Evolutionary conservation across 805 yeast species (phyloP), one percentile per base, ranked within the genome.

Genomic region (Starmerella geochares): DNA sequence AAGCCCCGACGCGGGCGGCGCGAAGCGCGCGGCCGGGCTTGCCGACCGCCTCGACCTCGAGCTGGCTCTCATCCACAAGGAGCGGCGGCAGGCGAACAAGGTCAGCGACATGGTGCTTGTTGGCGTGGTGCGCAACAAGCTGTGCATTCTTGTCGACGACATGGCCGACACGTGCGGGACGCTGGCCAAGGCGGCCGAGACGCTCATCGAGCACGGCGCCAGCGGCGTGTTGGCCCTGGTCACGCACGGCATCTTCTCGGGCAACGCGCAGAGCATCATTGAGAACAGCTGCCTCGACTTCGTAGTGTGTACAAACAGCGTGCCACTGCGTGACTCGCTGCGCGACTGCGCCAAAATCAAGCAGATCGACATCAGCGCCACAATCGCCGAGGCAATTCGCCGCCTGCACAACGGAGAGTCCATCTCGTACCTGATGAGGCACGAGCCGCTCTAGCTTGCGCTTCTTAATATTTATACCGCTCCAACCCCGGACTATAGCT

Each of bases 91-190:
- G 62, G 96, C 97, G 44, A 90, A 90, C 64, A 97, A 90, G 69
- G 95, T 90, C 10, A 81, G 92, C 16, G 75, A 84, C 59, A 90
- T 90, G 98, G 95, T 90, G 23, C 73, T 90, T 29, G 97, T 90
- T 39, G 98, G 98, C 56, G 96, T 88, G 65, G 98, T 90, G 36
- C 70, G 78, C 3, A 79, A 80, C 52, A 86, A 85, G 66, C 76
- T 81, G 4, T 88, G 96, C 67, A 73, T 92, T 21, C 71, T 90
- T 54, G 85, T 90, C 29, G 98, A 90, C 66, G 98, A 90, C 65
- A 92, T 90, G 94, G 97, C 97, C 33, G 98, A 90, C 64, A 90
- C 98, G 4, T 90, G 97, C 69, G 97, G 98, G 36, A 90, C 98
- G 2, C 71, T 90, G 57, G 92, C 86, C 55, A 90, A 90, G 67